These are phyloP conservation scores for Tolypocladium endophyticum DNA, from an alignment of 2,329 filamentous ascomycete species.

Conservation along the genomic window DNA sequence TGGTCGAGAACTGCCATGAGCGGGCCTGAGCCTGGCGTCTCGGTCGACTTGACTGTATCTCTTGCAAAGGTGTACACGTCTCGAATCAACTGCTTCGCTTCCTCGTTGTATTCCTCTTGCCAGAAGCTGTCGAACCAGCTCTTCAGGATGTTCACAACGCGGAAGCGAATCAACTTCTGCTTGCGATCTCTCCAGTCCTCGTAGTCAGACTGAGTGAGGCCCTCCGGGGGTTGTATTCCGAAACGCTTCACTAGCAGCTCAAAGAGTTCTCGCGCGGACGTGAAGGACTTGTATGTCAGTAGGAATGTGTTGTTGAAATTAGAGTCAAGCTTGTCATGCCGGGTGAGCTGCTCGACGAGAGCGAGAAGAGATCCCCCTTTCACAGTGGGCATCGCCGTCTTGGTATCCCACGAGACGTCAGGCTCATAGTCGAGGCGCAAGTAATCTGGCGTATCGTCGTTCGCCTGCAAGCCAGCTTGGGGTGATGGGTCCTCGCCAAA, in stretches of 20 bases:
- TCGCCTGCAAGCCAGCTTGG: constrained; percentile 31
- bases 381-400: constrained; percentile 62
- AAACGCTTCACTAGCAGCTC: constrained; percentile 88
- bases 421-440: constrained; percentile 77
- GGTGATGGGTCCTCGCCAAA: constrained; percentile 54
- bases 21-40: constrained; percentile 78
- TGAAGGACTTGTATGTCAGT: constrained; percentile 92
- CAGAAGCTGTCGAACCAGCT: constrained; percentile 98
- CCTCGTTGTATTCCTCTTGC: constrained; percentile 89
- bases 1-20: constrained; percentile 84
- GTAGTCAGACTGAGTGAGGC: constrained; percentile 63
- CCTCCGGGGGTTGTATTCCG: constrained; percentile 81
- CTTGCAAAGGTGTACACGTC: constrained; percentile 85
- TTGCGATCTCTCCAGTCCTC: constrained; percentile 88
- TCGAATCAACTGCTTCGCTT: constrained; percentile 74
- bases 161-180: constrained; percentile 90
- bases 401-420: constrained; percentile 83
- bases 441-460: constrained; percentile 75
- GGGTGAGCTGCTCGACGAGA: constrained; percentile 86
- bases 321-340: constrained; percentile 90
- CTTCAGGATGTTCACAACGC: constrained; percentile 95
- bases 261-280: constrained; percentile 79
- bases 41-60: constrained; percentile 84
- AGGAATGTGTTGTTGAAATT: constrained; percentile 98
- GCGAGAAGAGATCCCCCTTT: constrained; percentile 84